These are phyloP conservation scores for Bryopsis sp. DNA, from an alignment of 139 green algal species.

Conservation along the genomic window DNA sequence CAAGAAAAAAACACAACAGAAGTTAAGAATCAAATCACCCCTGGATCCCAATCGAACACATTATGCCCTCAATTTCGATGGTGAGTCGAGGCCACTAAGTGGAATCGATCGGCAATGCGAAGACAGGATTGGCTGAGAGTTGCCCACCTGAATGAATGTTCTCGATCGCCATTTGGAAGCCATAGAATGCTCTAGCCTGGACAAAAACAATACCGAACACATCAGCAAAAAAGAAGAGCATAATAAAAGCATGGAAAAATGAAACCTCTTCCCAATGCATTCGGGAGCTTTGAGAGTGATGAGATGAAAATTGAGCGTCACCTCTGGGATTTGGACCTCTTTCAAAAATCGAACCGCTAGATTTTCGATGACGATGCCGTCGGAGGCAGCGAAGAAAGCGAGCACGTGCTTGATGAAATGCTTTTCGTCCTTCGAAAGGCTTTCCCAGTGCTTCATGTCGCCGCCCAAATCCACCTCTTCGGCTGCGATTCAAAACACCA, in stretches of 20 bases:
- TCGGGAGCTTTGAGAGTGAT: not conserved
- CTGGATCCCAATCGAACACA: not conserved
- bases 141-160: conserved; percentile 91
- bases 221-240: no score
- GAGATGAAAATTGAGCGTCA: conserved; percentile 23
- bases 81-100: no score
- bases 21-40: no score
- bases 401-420: conserved; percentile 96
- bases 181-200: conserved; percentile 95
- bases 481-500: conserved; percentile 34
- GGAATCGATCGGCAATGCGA: no score
- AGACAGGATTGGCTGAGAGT: not conserved
- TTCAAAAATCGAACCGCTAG: conserved; percentile 88
- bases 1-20: not conserved
- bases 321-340: conserved; percentile 89
- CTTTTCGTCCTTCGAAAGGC: conserved; percentile 74
- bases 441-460: conserved; percentile 88
- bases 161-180: conserved; percentile 99
- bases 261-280: not conserved
- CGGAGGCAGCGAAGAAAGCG: conserved; percentile 95
- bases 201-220: no score
- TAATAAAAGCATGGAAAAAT: no score
- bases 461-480: conserved; percentile 94
- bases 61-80: not conserved
- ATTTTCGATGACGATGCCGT: conserved; percentile 98